Percentiles rank a stretch among this genome's conserved stretches.
These are phyloP conservation scores for Dictyostelium brefeldianum DNA, from an alignment of 78 protist genomes.

Conservation along the genomic window DNA sequence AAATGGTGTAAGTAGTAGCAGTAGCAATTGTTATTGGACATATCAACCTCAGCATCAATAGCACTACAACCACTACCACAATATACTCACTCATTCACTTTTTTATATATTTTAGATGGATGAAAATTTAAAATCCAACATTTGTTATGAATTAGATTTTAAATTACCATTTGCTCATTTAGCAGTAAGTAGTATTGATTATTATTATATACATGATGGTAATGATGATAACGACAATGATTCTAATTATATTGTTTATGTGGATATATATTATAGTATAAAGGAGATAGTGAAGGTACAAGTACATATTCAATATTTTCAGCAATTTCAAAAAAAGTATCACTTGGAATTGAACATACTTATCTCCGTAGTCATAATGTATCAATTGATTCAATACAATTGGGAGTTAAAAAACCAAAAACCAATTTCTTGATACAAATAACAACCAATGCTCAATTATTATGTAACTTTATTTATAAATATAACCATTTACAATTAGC, in stretches of 20 bases:
- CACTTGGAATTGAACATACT: slow-evolving; percentile 27
- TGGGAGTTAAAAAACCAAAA: not conserved
- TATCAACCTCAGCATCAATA: not conserved
- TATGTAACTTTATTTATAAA: not conserved
- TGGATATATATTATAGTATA: not conserved
- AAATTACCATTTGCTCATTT: slow-evolving; percentile 16
- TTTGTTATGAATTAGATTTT: not conserved
- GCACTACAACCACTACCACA: not conserved
- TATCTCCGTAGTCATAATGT: not conserved
- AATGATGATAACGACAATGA: not conserved
- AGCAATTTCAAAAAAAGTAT: not conserved
- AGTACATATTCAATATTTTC: not conserved
- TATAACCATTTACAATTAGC: not conserved
- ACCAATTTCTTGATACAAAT: not conserved
- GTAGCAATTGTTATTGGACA: not conserved
- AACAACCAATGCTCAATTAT: not conserved
- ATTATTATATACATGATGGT: not conserved
- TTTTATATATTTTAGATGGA: not conserved
- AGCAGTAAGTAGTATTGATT: not conserved
- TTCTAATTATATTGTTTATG: not conserved
- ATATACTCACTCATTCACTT: not conserved
- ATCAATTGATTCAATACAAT: not conserved
- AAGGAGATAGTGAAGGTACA: not conserved
- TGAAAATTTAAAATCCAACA: not conserved
- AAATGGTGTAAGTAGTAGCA: not conserved